These are phyloP conservation scores for Trifolium subterraneum DNA, from an alignment of 306 rosid species.

Conservation along the genomic window DNA sequence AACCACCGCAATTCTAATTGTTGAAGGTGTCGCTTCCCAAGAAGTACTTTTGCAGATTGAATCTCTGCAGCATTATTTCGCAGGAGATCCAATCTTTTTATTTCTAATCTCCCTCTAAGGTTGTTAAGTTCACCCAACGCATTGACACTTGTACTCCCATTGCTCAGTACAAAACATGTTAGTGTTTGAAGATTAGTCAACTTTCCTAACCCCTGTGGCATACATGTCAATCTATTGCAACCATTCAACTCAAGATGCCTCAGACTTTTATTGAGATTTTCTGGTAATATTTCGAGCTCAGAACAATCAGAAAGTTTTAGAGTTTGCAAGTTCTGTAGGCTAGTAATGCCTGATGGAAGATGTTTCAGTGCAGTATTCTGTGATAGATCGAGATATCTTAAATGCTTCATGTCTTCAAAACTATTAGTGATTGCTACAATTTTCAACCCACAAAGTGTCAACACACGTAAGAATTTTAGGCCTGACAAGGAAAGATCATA, in stretches of 20 bases:
- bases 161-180: not conserved
- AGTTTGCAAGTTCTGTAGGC: conserved; percentile 38
- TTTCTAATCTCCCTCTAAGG: conserved; percentile 32
- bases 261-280: conserved; percentile 36
- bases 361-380: not conserved
- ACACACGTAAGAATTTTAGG: conserved; percentile 28
- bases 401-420: conserved; percentile 32
- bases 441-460: conserved; percentile 2
- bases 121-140: conserved; percentile 40
- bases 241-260: conserved; percentile 38
- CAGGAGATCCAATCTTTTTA: not conserved
- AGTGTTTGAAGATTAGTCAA: conserved; percentile 39
- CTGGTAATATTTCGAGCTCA: conserved; percentile 25
- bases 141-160: not conserved
- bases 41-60: conserved; percentile 19
- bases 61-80: not conserved
- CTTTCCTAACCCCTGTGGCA: conserved; percentile 39
- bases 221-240: conserved; percentile 14
- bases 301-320: conserved; percentile 32
- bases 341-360: conserved; percentile 30
- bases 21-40: conserved; percentile 32
- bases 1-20: conserved; percentile 34
- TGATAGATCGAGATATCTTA: conserved; percentile 48
- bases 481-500: not conserved
- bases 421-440: not conserved